phyloP scores from a whole-genome alignment of 108 stramenopile species.

The Asterionellopsis glacialis region DNA sequence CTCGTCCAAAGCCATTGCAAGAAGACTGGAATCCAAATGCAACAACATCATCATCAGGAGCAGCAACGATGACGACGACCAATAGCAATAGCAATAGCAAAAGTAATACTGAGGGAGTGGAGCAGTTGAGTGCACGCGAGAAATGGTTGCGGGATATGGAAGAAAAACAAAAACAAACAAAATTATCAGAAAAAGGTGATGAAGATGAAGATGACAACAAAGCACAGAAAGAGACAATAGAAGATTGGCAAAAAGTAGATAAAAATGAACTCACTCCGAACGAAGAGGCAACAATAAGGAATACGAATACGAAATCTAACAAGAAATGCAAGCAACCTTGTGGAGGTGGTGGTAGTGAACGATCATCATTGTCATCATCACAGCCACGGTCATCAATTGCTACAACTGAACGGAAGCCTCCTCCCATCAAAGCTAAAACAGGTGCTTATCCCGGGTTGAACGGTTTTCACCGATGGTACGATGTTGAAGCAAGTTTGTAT shows the following conservation, averaged over 20 bases:
- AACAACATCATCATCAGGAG: background rate
- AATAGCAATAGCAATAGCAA: background rate
- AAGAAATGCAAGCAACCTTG: too few species aligned
- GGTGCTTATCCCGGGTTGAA: constrained; percentile 48
- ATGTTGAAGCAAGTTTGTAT: constrained; percentile 58
- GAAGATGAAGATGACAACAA: background rate
- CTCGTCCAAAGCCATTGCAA: background rate
- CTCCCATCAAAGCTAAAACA: constrained; percentile 4
- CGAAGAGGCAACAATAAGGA: background rate
- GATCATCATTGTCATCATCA: background rate
- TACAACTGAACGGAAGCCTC: background rate
- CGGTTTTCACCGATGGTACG: constrained; percentile 53
- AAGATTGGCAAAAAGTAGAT: background rate
- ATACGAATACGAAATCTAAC: background rate
- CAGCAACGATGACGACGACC: background rate
- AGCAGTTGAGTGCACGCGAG: background rate
- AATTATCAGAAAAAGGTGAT: background rate
- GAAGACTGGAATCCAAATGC: background rate
- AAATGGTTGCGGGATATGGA: background rate
- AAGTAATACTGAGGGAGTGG: background rate
- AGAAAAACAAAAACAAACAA: background rate
- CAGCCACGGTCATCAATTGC: background rate
- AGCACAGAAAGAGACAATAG: background rate
- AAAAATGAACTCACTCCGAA: too few species aligned
- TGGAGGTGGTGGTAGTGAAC: background rate